Percentiles rank a stretch among this genome's conserved stretches.
Evolutionary conservation across 1,284 basidiomycete species (phyloP).

Genomic region (Mycosarcoma mackinlayi): DNA sequence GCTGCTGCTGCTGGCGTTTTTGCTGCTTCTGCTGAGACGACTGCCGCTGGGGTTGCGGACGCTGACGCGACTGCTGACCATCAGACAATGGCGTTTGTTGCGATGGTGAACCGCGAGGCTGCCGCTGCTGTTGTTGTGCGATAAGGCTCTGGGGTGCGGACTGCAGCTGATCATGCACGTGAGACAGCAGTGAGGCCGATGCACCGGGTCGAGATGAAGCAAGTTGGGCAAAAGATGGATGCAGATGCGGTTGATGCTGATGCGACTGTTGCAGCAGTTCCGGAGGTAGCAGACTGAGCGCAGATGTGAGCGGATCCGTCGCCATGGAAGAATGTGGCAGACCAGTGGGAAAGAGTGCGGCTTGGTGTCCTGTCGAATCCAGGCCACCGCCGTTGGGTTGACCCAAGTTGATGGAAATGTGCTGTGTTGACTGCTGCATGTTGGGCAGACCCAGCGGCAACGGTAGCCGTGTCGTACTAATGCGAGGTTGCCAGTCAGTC

Average conservation of each 20-base stretch:
- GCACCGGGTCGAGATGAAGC: conserved; percentile 27
- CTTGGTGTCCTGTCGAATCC: conserved; percentile 17
- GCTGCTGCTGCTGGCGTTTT: conserved; percentile 18
- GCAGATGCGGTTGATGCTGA: conserved; percentile 28
- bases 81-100: conserved; percentile 6
- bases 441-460: neutral
- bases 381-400: conserved; percentile 9
- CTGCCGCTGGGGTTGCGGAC: conserved; percentile 23
- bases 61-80: conserved; percentile 12
- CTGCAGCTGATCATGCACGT: conserved; percentile 35
- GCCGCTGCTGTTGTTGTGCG: conserved; percentile 15
- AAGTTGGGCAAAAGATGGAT: conserved; percentile 25
- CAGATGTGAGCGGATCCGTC: conserved; percentile 29
- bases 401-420: conserved; percentile 35
- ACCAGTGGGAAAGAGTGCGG: conserved; percentile 21
- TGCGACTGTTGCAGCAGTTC: conserved; percentile 34
- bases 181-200: conserved; percentile 22
- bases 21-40: conserved; percentile 14
- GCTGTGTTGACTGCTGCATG: conserved; percentile 38
- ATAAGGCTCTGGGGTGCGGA: conserved; percentile 11
- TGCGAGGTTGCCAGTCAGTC: no score
- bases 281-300: conserved; percentile 29
- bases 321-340: conserved; percentile 20
- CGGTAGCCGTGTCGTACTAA: no score
- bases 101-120: conserved; percentile 9